Evolutionary conservation across 169 alveolate genomes (phyloP).

Genomic region (Plasmodium adleri): DNA sequence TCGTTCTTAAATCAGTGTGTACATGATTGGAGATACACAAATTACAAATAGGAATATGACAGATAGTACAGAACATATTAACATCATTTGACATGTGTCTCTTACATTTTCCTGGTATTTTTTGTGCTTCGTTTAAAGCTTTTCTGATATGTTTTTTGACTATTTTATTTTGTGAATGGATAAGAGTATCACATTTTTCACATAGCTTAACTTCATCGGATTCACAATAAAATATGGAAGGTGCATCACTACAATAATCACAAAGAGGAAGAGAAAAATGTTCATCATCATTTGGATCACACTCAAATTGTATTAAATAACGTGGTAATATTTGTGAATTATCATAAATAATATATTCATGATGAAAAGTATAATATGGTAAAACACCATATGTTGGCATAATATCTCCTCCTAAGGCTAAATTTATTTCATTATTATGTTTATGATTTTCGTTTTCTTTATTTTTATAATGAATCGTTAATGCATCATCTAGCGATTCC

Average conservation of each 20-base stretch:
- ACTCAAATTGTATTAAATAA: slow-evolving; percentile 90
- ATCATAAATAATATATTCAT: slow-evolving; percentile 90
- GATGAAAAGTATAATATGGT: slow-evolving; percentile 91
- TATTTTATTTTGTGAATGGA: slow-evolving; percentile 90
- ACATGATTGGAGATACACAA: slow-evolving; percentile 83
- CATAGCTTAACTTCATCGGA: slow-evolving; percentile 92
- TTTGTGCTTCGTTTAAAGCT: slow-evolving; percentile 88
- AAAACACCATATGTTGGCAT: slow-evolving; percentile 88
- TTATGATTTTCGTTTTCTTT: slow-evolving; percentile 77
- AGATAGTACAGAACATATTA: slow-evolving; percentile 83
- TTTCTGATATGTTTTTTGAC: slow-evolving; percentile 91
- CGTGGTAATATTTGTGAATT: slow-evolving; percentile 91
- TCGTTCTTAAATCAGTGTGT: slow-evolving; percentile 78
- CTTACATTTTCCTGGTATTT: slow-evolving; percentile 77
- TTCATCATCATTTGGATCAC: slow-evolving; percentile 90
- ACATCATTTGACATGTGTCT: slow-evolving; percentile 75
- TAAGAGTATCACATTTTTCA: slow-evolving; percentile 88
- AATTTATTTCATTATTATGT: slow-evolving; percentile 24
- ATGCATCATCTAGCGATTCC: slow-evolving; percentile 84
- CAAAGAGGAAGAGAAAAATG: slow-evolving; percentile 91
- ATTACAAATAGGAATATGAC: slow-evolving; percentile 88
- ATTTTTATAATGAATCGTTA: slow-evolving; percentile 83
- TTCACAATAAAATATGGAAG: slow-evolving; percentile 91
- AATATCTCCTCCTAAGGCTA: slow-evolving; percentile 75
- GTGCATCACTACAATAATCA: slow-evolving; percentile 92